phyloP scores from a whole-genome alignment of 495 filamentous ascomycete species.

The Daldinia vernicosa region DNA sequence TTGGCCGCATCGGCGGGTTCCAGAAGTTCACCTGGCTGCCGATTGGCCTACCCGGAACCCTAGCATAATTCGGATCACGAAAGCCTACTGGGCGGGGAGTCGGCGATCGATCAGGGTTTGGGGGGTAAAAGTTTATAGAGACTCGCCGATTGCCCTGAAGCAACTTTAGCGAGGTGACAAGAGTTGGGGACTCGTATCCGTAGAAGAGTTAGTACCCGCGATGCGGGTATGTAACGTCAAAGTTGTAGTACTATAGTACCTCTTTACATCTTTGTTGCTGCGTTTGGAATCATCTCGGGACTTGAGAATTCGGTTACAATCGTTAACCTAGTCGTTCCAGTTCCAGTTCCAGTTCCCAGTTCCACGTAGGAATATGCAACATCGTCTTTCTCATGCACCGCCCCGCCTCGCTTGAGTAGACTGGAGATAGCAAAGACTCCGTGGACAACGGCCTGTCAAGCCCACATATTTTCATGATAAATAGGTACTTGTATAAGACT shows the following conservation, averaged over 20 bases:
- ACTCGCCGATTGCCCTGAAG: constrained; percentile 10
- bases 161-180: constrained; percentile 33
- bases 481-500: constrained; percentile 42
- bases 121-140: constrained; percentile 9
- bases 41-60: constrained; percentile 36
- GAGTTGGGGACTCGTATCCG: constrained; percentile 19
- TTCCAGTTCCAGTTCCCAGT: neutral
- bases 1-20: constrained; percentile 45
- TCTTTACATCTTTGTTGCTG: too few relatives aligned
- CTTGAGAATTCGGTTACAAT: constrained; percentile 34
- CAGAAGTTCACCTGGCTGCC: constrained; percentile 38
- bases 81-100: constrained; percentile 33
- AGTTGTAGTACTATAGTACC: constrained; percentile 10
- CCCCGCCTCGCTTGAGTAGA: constrained; percentile 24
- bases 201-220: neutral
- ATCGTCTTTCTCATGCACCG: constrained; percentile 27
- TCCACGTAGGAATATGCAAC: constrained; percentile 30
- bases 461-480: constrained; percentile 30
- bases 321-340: neutral
- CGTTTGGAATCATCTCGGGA: constrained; percentile 40
- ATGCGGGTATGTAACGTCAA: constrained; percentile 9
- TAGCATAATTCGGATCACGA: constrained; percentile 25
- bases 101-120: constrained; percentile 40
- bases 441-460: constrained; percentile 7
- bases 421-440: constrained; percentile 23